These are phyloP conservation scores for Ustilago esculenta DNA, from an alignment of 1,284 basidiomycete species.

Conservation along the genomic window DNA sequence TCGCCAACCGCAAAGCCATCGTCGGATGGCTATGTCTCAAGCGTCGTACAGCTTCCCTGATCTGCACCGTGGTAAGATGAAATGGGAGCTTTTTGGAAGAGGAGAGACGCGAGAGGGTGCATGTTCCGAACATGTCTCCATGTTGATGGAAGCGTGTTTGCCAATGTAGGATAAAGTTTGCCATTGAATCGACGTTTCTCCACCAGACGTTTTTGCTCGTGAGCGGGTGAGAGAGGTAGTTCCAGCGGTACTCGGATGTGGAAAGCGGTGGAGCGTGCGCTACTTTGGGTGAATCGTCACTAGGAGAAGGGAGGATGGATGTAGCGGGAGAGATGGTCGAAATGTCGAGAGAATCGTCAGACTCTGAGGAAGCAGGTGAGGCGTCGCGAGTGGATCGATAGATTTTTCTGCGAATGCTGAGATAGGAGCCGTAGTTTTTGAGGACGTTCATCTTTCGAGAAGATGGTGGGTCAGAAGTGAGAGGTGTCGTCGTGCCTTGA, in stretches of 20 bases:
- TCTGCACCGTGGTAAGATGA: background rate
- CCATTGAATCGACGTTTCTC: conserved; percentile 39
- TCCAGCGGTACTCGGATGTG: conserved; percentile 20
- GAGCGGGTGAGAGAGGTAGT: background rate
- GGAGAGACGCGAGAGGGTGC: conserved; percentile 3
- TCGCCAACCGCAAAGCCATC: conserved; percentile 23
- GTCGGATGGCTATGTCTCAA: conserved; percentile 26
- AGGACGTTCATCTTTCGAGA: no score
- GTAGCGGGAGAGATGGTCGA: background rate
- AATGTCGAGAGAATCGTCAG: no score
- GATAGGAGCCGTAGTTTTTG: background rate
- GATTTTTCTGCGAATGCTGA: background rate
- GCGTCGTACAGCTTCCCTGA: conserved; percentile 22
- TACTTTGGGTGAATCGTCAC: no score
- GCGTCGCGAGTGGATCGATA: no score
- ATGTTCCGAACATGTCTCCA: conserved; percentile 40
- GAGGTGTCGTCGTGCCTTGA: background rate
- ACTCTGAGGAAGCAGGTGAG: no score
- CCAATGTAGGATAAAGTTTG: conserved; percentile 47
- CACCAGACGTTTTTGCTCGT: conserved; percentile 12
- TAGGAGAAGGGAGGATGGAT: no score
- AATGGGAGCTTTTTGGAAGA: background rate
- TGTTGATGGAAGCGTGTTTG: conserved; percentile 34
- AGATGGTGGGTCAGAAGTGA: no score
- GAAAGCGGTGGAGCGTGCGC: conserved; percentile 9